phyloP scores from a whole-genome alignment of 2,329 filamentous ascomycete species.

The Diplodia sapinea region DNA sequence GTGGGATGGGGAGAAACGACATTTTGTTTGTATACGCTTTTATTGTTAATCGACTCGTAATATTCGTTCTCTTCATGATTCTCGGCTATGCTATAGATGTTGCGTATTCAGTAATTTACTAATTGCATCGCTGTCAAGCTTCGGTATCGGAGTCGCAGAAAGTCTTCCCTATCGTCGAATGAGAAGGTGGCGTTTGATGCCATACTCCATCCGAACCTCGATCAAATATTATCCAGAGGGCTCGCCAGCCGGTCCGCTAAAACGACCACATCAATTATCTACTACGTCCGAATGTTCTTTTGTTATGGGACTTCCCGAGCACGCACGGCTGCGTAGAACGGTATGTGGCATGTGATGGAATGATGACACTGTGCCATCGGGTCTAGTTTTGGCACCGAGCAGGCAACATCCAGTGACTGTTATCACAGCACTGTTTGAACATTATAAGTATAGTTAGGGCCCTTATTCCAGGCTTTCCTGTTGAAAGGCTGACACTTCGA shows the following conservation, averaged over 20 bases:
- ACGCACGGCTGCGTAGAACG: neutral
- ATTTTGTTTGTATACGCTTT: neutral
- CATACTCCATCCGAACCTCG: neutral
- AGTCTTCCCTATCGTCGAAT: neutral
- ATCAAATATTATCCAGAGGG: neutral
- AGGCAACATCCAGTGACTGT: neutral
- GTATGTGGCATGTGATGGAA: slow-evolving; percentile 3
- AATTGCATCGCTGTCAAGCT: neutral
- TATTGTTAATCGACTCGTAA: slow-evolving; percentile 16
- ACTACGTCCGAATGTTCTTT: neutral
- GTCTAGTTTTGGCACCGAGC: slow-evolving; percentile 20
- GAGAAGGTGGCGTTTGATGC: neutral
- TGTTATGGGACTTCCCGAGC: neutral
- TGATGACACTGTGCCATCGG: slow-evolving; percentile 9
- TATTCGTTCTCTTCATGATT: neutral
- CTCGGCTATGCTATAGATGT: neutral
- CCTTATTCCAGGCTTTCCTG: neutral
- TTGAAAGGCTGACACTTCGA: neutral
- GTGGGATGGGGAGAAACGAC: neutral
- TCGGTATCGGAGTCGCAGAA: neutral
- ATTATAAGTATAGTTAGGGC: neutral
- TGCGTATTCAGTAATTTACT: neutral
- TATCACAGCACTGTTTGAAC: neutral
- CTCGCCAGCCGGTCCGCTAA: neutral
- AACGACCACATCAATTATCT: neutral